Base-by-base conservation (phyloP, 2,329 filamentous ascomycete species). In the Talaromyces islandicus region DNA sequence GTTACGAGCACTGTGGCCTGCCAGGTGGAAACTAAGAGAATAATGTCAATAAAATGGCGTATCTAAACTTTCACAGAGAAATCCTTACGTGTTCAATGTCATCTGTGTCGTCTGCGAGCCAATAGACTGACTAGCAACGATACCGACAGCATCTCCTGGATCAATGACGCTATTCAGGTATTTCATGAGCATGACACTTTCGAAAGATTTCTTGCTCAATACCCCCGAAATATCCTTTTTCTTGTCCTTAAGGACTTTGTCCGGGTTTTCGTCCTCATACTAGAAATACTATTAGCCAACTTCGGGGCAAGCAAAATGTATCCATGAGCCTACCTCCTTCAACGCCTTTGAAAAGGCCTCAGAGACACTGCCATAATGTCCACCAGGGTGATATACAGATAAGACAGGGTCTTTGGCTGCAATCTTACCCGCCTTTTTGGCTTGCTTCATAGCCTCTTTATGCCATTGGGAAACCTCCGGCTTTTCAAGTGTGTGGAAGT, bases 71-170 rank as follows among this genome's bases (percentile, higher is more conserved):
- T 1, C 9, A 7, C 17, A 48, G 24, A 30, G 24, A n/a, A 19
- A n/a, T n/a, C n/a, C 59, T 43, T 58, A 61, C 29, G 95, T 99
- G 78, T 99, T 99, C 59, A 99, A 80, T 7, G 95, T 99, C 95
- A 99, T 99, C 75, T 99, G 94, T 11, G 94, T 99, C 2, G 92
- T 97, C 9, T 95, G 94, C 72, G 99, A 95, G 71, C 94, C 94
- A 48, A 99, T 88, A 32, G 93, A 97, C 76, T 99, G 94, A 10
- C 92, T 92, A 56, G 95, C 95, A 61, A 99, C 91, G 64, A 99
- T 95, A 66, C 94, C 94, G 27, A 99, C 92, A 27, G 94, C 93
- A 78, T 99, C 95, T 52, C 94, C 94, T 29, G 94, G 91, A 68
- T 99, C 93, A 25, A 97, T 89, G 9, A 97, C 83, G 1, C 92